Base-by-base conservation (phyloP, 2,329 filamentous ascomycete genomes). In the Onygenales sp. region DNA sequence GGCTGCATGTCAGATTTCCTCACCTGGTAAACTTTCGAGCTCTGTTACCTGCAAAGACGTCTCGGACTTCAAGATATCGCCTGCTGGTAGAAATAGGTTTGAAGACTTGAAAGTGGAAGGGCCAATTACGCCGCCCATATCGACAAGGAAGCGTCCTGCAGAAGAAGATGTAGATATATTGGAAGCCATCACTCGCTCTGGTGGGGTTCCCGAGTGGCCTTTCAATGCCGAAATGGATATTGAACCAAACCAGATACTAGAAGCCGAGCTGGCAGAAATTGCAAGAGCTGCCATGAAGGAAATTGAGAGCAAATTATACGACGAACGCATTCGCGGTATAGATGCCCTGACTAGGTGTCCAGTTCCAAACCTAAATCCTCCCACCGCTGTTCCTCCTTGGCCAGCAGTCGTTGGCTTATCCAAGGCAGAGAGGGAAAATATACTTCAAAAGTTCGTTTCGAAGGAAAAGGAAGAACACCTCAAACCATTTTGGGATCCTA, bases 361-460 rank as follows among this genome's bases (percentile, higher is more conserved):
- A n/a, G 70, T 80, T 4, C 78, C 78, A 0, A 32, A 64, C 0
- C 62, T 82, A 55, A 73, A 76, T 32, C 71, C 75, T 37, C 63
- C 68, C 0, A 57, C 66, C 13, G 67, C 71, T 9, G 55, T 62
- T 6, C 64, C 74, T 3, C 78, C 77, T 1, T 83, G 80, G 80
- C 57, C 69, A 66, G 2, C 58, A 81, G 9, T 34, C 10, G 7
- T 5, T 4, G 17, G 13, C 6, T 10, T 42, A 32, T 33, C 47
- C 6, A 13, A 39, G 6, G 5, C 47, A 14, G 47, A 40, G 14
- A 6, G 40, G 34, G n/a, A 31, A 11, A 7, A 6, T 2, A 11
- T 49, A 9, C 40, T 31, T 49, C 21, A 6, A 14, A 7, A 32
- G 3, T 49, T 49, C 40, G 40, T 49, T 42, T 49, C 47, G 4